Evolutionary conservation across 192 early-diverging fungal species (phyloP).

Genomic region (Geosiphon pyriformis): DNA sequence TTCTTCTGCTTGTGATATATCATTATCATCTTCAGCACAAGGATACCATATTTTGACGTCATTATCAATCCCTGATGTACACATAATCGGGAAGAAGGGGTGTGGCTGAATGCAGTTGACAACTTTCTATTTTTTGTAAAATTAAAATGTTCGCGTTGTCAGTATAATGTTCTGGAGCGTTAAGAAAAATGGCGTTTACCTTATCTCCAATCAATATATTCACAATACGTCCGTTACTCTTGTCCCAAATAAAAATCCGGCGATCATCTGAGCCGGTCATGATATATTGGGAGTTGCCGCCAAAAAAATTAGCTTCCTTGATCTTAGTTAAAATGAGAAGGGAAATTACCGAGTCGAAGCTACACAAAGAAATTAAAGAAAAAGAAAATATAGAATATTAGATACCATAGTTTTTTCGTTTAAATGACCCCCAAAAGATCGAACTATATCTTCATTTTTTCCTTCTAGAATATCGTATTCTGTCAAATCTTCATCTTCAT

Average conservation of each 20-base stretch:
- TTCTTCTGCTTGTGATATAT: slow-evolving; percentile 24
- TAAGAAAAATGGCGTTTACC: slow-evolving; percentile 11
- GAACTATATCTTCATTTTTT: slow-evolving; percentile 25
- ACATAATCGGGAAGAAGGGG: slow-evolving; percentile 44
- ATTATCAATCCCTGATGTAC: slow-evolving; percentile 69
- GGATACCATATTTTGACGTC: slow-evolving; percentile 67
- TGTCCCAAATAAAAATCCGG: slow-evolving; percentile 61
- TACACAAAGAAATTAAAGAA: not conserved
- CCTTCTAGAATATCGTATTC: slow-evolving; percentile 8
- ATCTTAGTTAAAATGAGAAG: slow-evolving; percentile 28
- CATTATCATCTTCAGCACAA: slow-evolving; percentile 25
- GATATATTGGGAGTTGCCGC: slow-evolving; percentile 58
- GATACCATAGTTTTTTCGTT: slow-evolving; percentile 38
- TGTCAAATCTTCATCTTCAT: slow-evolving; percentile 24
- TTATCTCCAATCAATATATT: slow-evolving; percentile 64
- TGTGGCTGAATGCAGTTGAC: slow-evolving; percentile 51
- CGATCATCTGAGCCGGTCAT: slow-evolving; percentile 79
- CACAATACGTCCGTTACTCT: slow-evolving; percentile 47
- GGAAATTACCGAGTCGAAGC: not conserved
- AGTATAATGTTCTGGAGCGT: not conserved
- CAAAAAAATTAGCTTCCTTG: slow-evolving; percentile 73
- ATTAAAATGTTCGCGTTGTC: not conserved
- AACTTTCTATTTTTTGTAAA: slow-evolving; percentile 23
- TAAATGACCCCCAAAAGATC: slow-evolving; percentile 32
- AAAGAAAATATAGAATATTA: not conserved